Evolutionary conservation across 495 filamentous ascomycete species (phyloP), one percentile per base, ranked within the genome.

Genomic region (Bathelium albidoporum): DNA sequence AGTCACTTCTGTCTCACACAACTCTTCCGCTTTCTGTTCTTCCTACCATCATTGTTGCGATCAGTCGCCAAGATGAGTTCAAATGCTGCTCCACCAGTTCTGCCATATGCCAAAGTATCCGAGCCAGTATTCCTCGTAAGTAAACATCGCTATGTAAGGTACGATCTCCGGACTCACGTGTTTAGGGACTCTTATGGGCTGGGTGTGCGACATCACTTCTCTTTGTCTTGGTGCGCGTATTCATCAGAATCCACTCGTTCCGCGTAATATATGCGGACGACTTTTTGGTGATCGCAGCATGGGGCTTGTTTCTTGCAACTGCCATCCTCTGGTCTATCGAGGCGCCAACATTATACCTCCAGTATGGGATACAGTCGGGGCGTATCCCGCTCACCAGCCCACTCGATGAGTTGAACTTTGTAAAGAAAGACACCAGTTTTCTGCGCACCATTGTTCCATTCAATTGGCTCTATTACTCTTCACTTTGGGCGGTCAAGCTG

Each of bases 401-500:
- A 5, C 14, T 39, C 34, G 14, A n/a, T n/a, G n/a, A n/a, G n/a
- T n/a, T n/a, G n/a, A 41, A 41, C 36, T 49, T 49, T 49, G 11
- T 5, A 49, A 49, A 49, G 44, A n/a, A 16, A 5, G 44, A 49
- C 11, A 20, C 14, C 5, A 20, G 5, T n/a, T 49, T 16, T 16
- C 44, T 49, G 5, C 9, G 44, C 14, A n/a, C 44, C 12, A 22
- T 5, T 16, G 18, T 49, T 16, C 14, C 32, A 16, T 10, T 32
- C 2, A 10, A 7, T 2, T 22, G 39, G 26, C 59, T 73, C 2
- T 73, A 69, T 59, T 74, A 73, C 58, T 61, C 68, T 12, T 32
- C 49, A 2, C 62, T 75, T 1, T 66, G 64, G 60, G 10, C 59
- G 12, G 45, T 74, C 62, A 74, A 76, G 32, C 26, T 76, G 4